These are phyloP conservation scores for Lasiodiplodia sp. DNA, from an alignment of 2,329 filamentous ascomycete species.

Conservation along the genomic window DNA sequence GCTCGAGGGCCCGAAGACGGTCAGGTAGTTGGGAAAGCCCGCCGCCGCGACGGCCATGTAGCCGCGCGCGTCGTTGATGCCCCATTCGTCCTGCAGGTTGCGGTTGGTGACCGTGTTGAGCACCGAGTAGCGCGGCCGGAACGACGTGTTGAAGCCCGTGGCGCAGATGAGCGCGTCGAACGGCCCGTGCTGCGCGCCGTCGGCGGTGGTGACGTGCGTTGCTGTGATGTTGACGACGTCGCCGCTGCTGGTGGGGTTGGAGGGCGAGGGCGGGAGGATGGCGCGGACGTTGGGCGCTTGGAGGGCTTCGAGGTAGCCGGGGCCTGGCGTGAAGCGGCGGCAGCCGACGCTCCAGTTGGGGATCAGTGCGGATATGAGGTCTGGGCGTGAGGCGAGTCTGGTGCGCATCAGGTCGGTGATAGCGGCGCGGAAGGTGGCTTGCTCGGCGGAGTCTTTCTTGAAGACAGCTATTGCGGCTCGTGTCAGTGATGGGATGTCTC, in stretches of 20 bases:
- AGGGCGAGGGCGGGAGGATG: slow-evolving; percentile 1
- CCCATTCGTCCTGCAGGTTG: slow-evolving; percentile 56
- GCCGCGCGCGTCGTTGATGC: slow-evolving; percentile 41
- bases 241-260: not conserved
- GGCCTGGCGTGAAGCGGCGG: slow-evolving; percentile 42
- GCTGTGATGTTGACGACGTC: slow-evolving; percentile 41
- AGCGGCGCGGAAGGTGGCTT: slow-evolving; percentile 31
- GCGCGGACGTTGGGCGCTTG: slow-evolving; percentile 40
- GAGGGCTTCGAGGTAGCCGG: slow-evolving; percentile 44
- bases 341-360: slow-evolving; percentile 51
- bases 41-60: slow-evolving; percentile 57
- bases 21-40: slow-evolving; percentile 55
- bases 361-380: slow-evolving; percentile 54
- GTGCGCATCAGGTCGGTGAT: slow-evolving; percentile 53
- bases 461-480: slow-evolving; percentile 43
- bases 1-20: slow-evolving; percentile 49
- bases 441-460: slow-evolving; percentile 51
- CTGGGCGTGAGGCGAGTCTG: slow-evolving; percentile 49
- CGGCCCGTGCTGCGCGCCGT: slow-evolving; percentile 33
- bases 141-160: slow-evolving; percentile 45
- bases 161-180: slow-evolving; percentile 45
- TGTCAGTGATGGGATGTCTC: not conserved
- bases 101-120: slow-evolving; percentile 45
- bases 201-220: slow-evolving; percentile 39
- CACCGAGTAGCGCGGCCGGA: slow-evolving; percentile 44